phyloP scores from a whole-genome alignment of 805 yeast genomes.

The Saccharomycopsis synnaedendra region DNA sequence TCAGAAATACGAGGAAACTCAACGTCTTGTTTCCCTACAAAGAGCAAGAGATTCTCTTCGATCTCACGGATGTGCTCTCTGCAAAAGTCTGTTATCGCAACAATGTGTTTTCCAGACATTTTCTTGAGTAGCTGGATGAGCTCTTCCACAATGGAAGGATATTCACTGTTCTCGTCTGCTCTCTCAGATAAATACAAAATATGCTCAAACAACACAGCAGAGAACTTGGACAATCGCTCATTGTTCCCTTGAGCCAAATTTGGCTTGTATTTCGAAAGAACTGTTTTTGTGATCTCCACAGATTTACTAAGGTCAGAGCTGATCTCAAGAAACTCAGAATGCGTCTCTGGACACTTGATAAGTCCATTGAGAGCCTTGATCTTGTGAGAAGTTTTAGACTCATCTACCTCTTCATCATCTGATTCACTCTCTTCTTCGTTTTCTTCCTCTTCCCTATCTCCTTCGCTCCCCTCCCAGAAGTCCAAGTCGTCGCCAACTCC shows the following conservation, averaged over 20 bases:
- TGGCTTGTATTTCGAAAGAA: conserved; percentile 59
- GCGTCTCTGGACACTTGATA: conserved; percentile 37
- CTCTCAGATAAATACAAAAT: conserved; percentile 29
- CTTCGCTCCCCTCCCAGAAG: conserved; percentile 47
- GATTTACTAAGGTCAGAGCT: conserved; percentile 27
- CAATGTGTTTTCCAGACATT: conserved; percentile 56
- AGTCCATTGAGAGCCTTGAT: conserved; percentile 3
- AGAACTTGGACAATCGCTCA: conserved; percentile 53
- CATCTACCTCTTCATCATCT: conserved; percentile 24
- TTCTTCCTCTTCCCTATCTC: conserved; percentile 24
- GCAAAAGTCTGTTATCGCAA: conserved; percentile 47
- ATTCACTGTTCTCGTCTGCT: conserved; percentile 27
- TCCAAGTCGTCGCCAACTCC: conserved; percentile 54
- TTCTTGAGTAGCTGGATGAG: conserved; percentile 38
- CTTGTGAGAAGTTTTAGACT: conserved; percentile 20
- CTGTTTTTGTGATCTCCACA: conserved; percentile 38
- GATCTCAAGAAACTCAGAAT: conserved; percentile 29
- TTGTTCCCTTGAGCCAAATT: conserved; percentile 74
- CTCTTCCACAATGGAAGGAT: conserved; percentile 29
- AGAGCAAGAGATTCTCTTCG: conserved; percentile 36
- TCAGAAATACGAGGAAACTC: conserved; percentile 39
- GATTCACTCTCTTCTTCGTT: conserved; percentile 25
- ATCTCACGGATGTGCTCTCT: conserved; percentile 45
- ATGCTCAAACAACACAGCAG: conserved; percentile 54
- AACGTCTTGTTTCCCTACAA: conserved; percentile 20